Base-by-base conservation (phyloP, 139 green algal genomes). In the Spirogloea muscicola region DNA sequence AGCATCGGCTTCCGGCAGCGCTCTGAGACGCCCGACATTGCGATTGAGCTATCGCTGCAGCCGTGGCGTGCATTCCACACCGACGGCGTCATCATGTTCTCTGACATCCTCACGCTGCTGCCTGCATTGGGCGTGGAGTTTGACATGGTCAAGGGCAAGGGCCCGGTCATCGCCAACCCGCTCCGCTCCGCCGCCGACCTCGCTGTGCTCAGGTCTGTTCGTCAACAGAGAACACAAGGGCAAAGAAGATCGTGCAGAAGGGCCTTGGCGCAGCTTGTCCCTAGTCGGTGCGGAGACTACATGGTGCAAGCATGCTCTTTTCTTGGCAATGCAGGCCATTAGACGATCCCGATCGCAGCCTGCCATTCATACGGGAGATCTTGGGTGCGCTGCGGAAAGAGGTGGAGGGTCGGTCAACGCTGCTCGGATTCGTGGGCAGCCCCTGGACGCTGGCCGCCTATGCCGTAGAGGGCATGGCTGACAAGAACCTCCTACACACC, bases 71-170 rank as follows among this genome's bases (percentile, higher is more conserved):
- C 93, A 0, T 99, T 97, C 83, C 79, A 89, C 33, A 83, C 94
- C 0, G 94, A 99, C 67, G 94, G 91, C 48, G 94, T 99, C 58
- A 97, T 99, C 84, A 96, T 99, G 85, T 99, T 99, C 87, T 93
- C 85, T 43, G 94, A 99, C 84, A 99, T 99, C 68, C 86, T 99
- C 25, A 99, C 94, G 2, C 94, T 94, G 0, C 87, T 99, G 64
- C 94, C 94, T 10, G 90, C 92, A 1, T 60, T 99, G 48, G 94
- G 94, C 68, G 91, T 99, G 25, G 93, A 98, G 71, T 99, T 98
- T 83, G 94, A 98, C 73, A 89, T 99, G 5, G 80, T 97, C 64
- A 96, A 95, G 80, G 91, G 91, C 72, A 97, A 93, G 81, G 94
- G 94, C 0, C 94, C 94, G 0, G 66, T 91, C 49, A 94, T 99